Base-by-base conservation (phyloP, 768 basidiomycete species). In the Serendipita sp. region DNA sequence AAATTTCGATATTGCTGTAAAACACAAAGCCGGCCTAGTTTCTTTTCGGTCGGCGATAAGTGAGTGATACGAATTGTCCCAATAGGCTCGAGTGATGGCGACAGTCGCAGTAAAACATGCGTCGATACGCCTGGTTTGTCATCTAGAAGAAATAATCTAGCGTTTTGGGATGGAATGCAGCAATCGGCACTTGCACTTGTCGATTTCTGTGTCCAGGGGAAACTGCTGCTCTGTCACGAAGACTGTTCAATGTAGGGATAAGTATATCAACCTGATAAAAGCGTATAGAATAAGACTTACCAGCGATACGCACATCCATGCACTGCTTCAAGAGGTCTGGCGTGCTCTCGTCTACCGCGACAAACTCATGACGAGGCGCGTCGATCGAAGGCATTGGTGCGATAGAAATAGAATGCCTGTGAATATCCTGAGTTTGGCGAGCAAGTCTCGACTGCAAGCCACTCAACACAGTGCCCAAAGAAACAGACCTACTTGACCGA, bases 91-190 rank as follows among this genome's bases (percentile, higher is more conserved):
- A 78, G 71, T 3, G 82, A 83, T 17, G 83, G 82, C 34, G 76
- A 72, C 22, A 88, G 76, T 63, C 87, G 81, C 64, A 91, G 78
- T 50, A 91, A 74, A 67, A 90, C 80, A 72, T 91, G 89, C 26
- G 79, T 81, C 26, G 86, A 79, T 44, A 70, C 73, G 64, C 79
- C 77, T 72, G 88, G 64, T 76, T 73, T 42, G 86, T 90, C 70
- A 30, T 38, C 43, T 33, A 42, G 34, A 14, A 53, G 42, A 63
- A 50, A 24, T 44, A 65, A 63, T 34, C 50, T 3, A 42, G 9
- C 61, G 63, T 61, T 64, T 62, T 60, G 22, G 28, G 24, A 24
- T n/a, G 33, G 17, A 24, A 4, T 61, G 51, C 26, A 63, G 58
- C 44, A 65, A 38, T 38, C 1, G 38, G 38, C 63, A 51, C 43